Evolutionary conservation across 495 filamentous ascomycete genomes (phyloP).

Genomic region (Penicillium subrubescens): DNA sequence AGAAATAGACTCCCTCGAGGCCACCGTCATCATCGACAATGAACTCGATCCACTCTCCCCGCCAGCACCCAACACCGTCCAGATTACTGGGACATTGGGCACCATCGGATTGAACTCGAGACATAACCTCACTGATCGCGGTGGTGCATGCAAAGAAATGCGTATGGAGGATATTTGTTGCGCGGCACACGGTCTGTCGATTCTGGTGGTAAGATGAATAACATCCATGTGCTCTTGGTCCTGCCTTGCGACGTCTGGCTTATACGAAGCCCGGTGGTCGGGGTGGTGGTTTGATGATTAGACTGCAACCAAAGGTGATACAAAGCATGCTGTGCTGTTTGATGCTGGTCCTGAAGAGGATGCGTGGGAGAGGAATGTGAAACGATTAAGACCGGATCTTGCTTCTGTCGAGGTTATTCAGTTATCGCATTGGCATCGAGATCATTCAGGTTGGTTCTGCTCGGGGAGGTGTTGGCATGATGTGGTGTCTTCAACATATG

Average conservation of each 20-base stretch:
- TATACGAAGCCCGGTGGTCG: neutral
- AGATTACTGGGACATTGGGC: constrained; percentile 45
- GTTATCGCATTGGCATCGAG: constrained; percentile 71
- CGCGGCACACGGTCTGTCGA: constrained; percentile 60
- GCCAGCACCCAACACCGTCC: constrained; percentile 49
- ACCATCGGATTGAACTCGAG: constrained; percentile 36
- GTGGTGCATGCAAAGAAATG: constrained; percentile 48
- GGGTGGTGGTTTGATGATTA: constrained; percentile 18
- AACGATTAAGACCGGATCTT: constrained; percentile 50
- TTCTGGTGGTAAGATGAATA: constrained; percentile 51
- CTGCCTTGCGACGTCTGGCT: neutral
- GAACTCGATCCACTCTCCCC: constrained; percentile 61
- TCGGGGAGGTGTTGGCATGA: neutral
- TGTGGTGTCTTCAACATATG: no score
- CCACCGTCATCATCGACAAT: constrained; percentile 56
- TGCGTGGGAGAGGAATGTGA: constrained; percentile 58
- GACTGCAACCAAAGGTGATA: constrained; percentile 56
- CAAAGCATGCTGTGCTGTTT: constrained; percentile 58
- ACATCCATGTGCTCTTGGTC: neutral
- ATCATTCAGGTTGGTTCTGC: constrained; percentile 51
- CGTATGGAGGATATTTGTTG: constrained; percentile 62
- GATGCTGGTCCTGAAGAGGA: constrained; percentile 61
- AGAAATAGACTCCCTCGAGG: constrained; percentile 52
- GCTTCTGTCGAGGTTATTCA: constrained; percentile 75
- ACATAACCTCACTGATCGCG: constrained; percentile 38